phyloP scores from a whole-genome alignment of 805 yeast genomes.

The Tetrapisispora namnaoensis region DNA sequence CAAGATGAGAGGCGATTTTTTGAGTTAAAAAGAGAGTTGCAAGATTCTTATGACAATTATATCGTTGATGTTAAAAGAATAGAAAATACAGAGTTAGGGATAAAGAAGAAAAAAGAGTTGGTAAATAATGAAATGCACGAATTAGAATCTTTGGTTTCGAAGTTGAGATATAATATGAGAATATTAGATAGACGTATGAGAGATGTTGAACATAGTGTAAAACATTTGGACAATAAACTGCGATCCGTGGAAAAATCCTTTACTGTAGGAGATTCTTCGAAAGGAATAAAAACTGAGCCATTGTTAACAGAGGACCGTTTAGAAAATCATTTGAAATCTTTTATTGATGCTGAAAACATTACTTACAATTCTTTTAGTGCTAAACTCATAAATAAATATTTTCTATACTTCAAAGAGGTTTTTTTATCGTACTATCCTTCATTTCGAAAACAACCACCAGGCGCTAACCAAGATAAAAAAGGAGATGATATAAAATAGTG shows the following conservation, averaged over 20 bases:
- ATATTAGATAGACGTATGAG: constrained; percentile 48
- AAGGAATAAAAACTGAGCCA: background rate
- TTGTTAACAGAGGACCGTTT: background rate
- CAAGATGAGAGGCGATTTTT: constrained; percentile 7
- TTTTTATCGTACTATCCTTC: background rate
- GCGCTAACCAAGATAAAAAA: background rate
- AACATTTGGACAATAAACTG: constrained; percentile 31
- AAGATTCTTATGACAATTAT: constrained; percentile 11
- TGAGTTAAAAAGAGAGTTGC: constrained; percentile 7
- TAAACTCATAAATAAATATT: background rate
- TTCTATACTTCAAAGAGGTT: background rate
- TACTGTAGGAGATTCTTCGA: background rate
- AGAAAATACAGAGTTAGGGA: constrained; percentile 12
- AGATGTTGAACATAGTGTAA: constrained; percentile 56
- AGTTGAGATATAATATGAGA: constrained; percentile 56
- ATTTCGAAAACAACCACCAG: background rate
- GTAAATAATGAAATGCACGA: constrained; percentile 37
- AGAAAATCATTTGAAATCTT: background rate
- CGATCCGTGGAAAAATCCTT: constrained; percentile 10
- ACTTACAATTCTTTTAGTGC: constrained; percentile 1
- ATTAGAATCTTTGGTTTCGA: constrained; percentile 45
- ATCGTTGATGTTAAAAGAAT: constrained; percentile 13
- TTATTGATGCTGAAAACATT: background rate
- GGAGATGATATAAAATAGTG: background rate
- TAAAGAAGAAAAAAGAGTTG: constrained; percentile 25